These are phyloP conservation scores for Saccharomyces kudriavzevii DNA, from an alignment of 805 yeast genomes.

Conservation along the genomic window DNA sequence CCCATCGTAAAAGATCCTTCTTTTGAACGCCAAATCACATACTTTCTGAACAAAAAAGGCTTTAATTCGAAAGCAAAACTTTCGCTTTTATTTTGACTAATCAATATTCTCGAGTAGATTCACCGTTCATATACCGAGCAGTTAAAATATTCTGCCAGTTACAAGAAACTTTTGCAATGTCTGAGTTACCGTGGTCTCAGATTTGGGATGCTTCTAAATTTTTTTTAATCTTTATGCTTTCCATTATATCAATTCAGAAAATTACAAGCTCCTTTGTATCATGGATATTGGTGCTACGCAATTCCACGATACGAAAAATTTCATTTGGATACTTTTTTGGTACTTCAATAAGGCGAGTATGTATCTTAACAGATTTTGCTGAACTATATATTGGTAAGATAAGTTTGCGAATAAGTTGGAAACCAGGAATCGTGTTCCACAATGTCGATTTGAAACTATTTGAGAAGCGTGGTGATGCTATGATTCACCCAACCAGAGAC, in stretches of 20 bases:
- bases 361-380: constrained; percentile 7
- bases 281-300: not conserved
- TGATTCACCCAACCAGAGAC: not conserved
- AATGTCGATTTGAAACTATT: constrained; percentile 10
- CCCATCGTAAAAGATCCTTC: not conserved
- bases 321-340: constrained; percentile 15
- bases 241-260: not conserved
- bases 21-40: not conserved
- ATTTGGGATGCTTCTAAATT: not conserved
- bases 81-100: not conserved
- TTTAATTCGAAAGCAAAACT: not conserved
- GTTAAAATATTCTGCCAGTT: not conserved
- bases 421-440: constrained; percentile 14
- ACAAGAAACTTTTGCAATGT: not conserved
- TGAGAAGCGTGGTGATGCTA: not conserved
- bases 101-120: not conserved
- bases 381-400: constrained; percentile 12
- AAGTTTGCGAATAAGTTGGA: constrained; percentile 14
- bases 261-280: not conserved
- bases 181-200: not conserved
- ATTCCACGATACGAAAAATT: constrained; percentile 6
- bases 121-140: not conserved
- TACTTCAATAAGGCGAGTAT: constrained; percentile 10
- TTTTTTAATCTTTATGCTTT: not conserved
- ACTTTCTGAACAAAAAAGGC: not conserved